Evolutionary conservation across 495 filamentous ascomycete species (phyloP).

Genomic region (Thozetella sp.): DNA sequence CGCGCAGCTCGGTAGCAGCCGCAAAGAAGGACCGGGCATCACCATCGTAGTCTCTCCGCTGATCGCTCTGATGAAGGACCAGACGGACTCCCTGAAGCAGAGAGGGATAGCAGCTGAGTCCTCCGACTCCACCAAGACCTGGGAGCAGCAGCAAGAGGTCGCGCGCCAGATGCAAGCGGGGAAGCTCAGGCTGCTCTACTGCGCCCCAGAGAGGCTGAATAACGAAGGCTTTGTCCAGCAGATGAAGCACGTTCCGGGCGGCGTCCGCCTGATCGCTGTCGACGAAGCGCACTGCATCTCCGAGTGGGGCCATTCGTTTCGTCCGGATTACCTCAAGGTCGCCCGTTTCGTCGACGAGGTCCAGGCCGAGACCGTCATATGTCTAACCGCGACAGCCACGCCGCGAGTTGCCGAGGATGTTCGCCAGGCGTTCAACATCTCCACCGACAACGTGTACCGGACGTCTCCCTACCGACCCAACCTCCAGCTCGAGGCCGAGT

Average conservation of each 20-base stretch:
- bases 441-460: constrained; percentile 45
- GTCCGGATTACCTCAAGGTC: constrained; percentile 62
- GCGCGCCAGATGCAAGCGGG: constrained; percentile 43
- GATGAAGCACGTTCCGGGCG: constrained; percentile 49
- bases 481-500: constrained; percentile 49
- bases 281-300: constrained; percentile 65
- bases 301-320: constrained; percentile 62
- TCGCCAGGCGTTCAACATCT: constrained; percentile 50
- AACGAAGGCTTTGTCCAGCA: constrained; percentile 59
- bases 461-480: constrained; percentile 61
- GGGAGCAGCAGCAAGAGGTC: constrained; percentile 44
- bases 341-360: constrained; percentile 59
- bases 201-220: constrained; percentile 59
- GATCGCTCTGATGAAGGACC: constrained; percentile 62
- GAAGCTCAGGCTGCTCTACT: constrained; percentile 54
- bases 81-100: constrained; percentile 51
- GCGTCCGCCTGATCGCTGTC: constrained; percentile 57
- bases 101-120: constrained; percentile 51
- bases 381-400: constrained; percentile 61
- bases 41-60: constrained; percentile 58
- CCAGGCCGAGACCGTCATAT: constrained; percentile 57
- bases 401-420: constrained; percentile 56
- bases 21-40: constrained; percentile 34
- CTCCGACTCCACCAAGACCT: constrained; percentile 53
- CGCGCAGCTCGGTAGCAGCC: constrained; percentile 13